Evolutionary conservation across 495 filamentous ascomycete genomes (phyloP).

Genomic region (Saxispiralis lemnorum): DNA sequence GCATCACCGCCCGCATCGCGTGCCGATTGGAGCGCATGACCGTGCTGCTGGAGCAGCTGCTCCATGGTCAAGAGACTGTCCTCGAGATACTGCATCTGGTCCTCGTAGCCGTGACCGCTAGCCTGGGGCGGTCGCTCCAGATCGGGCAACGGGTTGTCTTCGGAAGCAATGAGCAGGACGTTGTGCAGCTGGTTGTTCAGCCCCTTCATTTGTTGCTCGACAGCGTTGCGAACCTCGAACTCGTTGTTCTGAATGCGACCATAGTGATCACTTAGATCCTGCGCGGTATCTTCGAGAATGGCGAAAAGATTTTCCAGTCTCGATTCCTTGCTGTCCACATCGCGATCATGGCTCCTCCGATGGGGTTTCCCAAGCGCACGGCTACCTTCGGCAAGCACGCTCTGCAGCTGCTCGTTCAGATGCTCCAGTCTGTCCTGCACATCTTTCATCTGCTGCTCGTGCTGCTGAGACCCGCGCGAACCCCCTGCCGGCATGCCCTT

Average conservation of each 20-base stretch:
- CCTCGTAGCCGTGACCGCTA: conserved; percentile 12
- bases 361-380: conserved; percentile 7
- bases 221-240: conserved; percentile 10
- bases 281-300: conserved; percentile 6
- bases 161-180: conserved; percentile 13
- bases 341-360: conserved; percentile 9
- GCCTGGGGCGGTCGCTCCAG: conserved; percentile 9
- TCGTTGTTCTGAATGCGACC: not conserved
- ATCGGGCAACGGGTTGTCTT: conserved; percentile 5
- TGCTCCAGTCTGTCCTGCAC: conserved; percentile 52
- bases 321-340: too few species aligned
- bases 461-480: conserved; percentile 16
- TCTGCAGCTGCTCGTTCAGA: conserved; percentile 51
- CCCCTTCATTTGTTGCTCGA: conserved; percentile 19
- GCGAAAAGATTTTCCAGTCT: conserved; percentile 15
- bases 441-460: conserved; percentile 26
- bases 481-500: conserved; percentile 4
- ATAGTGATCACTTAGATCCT: conserved; percentile 8
- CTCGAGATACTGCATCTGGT: conserved; percentile 12
- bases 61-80: conserved; percentile 13
- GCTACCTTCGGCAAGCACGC: conserved; percentile 44
- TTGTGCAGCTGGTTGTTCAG: conserved; percentile 20
- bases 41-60: conserved; percentile 8
- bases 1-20: not conserved
- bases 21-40: conserved; percentile 1